A percentile compares a stretch with the other conserved stretches of the same genome.
phyloP scores from a whole-genome alignment of 2,329 filamentous ascomycete species.

The Gnomoniopsis sp. region DNA sequence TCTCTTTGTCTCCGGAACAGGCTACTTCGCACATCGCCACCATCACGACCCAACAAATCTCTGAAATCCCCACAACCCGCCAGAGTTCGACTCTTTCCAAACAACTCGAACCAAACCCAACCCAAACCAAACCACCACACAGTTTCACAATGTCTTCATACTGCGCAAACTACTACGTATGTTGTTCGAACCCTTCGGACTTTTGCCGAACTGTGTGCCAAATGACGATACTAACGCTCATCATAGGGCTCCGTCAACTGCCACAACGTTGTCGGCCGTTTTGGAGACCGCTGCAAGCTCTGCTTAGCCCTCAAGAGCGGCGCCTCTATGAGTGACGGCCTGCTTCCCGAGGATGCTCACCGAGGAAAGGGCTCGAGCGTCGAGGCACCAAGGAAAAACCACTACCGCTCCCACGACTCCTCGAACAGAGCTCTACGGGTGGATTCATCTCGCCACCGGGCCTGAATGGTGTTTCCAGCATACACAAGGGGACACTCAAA shows the following conservation, averaged over 20 bases:
- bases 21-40: not conserved
- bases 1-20: not conserved
- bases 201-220: not conserved
- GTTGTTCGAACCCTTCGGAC: constrained; percentile 1
- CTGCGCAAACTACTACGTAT: constrained; percentile 37
- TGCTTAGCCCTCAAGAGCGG: constrained; percentile 29
- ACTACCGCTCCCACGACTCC: constrained; percentile 11
- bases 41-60: not conserved
- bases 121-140: not conserved
- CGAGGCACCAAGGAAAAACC: constrained; percentile 12
- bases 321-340: constrained; percentile 24
- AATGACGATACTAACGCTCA: not conserved
- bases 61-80: not conserved
- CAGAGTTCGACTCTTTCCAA: not conserved
- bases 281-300: constrained; percentile 34
- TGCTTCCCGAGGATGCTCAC: constrained; percentile 23
- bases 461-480: not conserved
- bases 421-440: constrained; percentile 8
- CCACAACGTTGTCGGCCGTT: constrained; percentile 32
- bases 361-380: constrained; percentile 10
- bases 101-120: no score
- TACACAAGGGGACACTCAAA: not conserved
- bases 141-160: constrained; percentile 28
- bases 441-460: constrained; percentile 12
- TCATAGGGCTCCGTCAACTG: constrained; percentile 34